Evolutionary conservation across 78 protist species (phyloP).

Genomic region (Cavenderia fasciculata): DNA sequence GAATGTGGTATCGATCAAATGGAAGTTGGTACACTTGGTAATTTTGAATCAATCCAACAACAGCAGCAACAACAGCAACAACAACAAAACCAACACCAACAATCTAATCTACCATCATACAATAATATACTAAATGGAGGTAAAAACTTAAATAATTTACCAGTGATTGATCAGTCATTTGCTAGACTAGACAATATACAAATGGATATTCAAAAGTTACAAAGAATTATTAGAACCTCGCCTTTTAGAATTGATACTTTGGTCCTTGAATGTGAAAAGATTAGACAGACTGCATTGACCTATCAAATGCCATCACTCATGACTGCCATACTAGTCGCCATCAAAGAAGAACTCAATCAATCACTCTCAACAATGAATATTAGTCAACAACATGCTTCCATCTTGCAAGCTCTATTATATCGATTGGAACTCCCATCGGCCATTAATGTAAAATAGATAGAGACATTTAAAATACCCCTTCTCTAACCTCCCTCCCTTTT

Average conservation of each 20-base stretch:
- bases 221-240: neutral
- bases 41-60: neutral
- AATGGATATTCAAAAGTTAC: conserved; percentile 18
- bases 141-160: neutral
- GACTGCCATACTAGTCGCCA: neutral
- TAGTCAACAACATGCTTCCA: no score
- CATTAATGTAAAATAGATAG: no score
- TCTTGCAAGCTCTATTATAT: no score
- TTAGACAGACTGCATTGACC: conserved; percentile 14
- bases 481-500: no score
- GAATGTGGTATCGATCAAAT: no score
- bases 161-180: neutral
- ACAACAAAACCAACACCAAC: neutral
- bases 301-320: conserved; percentile 37
- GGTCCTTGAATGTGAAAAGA: conserved; percentile 35
- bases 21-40: conserved; percentile 28
- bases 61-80: neutral
- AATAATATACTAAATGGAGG: neutral
- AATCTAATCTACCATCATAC: conserved; percentile 7
- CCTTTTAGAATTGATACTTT: conserved; percentile 34
- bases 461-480: no score
- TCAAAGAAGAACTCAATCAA: conserved; percentile 43
- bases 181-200: conserved; percentile 17
- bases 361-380: no score
- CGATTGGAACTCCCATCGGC: no score